A percentile compares a stretch with the other conserved stretches of the same genome.
Conservation (phyloP, 495 filamentous ascomycete genomes). For the Mycothermus thermophilus region DNA sequence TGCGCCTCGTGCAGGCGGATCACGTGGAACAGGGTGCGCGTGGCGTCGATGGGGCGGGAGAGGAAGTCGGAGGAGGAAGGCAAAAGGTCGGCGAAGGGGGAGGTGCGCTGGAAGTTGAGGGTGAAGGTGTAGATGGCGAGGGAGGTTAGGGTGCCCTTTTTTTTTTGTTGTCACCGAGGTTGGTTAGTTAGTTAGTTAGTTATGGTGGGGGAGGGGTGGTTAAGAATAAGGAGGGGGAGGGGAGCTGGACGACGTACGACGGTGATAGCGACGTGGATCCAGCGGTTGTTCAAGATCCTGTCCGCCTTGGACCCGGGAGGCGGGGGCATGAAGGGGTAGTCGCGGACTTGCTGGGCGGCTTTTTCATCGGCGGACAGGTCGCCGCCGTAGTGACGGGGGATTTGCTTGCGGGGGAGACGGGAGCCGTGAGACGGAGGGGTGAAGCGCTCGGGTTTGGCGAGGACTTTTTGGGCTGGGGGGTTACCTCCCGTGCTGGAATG, state of each 20-base stretch:
- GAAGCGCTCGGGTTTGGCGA: constrained; percentile 71
- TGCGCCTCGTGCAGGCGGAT: constrained; percentile 56
- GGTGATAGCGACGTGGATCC: constrained; percentile 65
- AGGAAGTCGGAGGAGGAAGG: constrained; percentile 47
- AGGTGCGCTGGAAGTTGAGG: constrained; percentile 54
- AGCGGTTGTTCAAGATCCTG: constrained; percentile 57
- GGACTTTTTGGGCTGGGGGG: constrained; percentile 30
- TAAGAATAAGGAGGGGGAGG: background rate
- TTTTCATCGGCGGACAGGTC: constrained; percentile 43
- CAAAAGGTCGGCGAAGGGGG: constrained; percentile 58
- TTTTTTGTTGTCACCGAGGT: background rate
- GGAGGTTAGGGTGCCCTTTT: constrained; percentile 49
- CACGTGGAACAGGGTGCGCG: constrained; percentile 45
- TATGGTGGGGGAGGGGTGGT: background rate
- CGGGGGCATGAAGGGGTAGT: constrained; percentile 75
- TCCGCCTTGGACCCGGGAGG: constrained; percentile 58
- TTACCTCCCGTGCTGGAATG: constrained; percentile 1
- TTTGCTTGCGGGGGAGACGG: constrained; percentile 37
- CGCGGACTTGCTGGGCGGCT: constrained; percentile 43
- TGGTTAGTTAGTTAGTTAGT: background rate
- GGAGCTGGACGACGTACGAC: constrained; percentile 41
- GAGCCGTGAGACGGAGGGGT: constrained; percentile 72
- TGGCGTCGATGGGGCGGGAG: constrained; percentile 47
- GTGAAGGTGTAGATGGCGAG: constrained; percentile 55
- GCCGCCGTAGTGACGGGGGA: constrained; percentile 53